phyloP scores from a whole-genome alignment of 495 filamentous ascomycete species.

The Pseudevernia furfuracea region DNA sequence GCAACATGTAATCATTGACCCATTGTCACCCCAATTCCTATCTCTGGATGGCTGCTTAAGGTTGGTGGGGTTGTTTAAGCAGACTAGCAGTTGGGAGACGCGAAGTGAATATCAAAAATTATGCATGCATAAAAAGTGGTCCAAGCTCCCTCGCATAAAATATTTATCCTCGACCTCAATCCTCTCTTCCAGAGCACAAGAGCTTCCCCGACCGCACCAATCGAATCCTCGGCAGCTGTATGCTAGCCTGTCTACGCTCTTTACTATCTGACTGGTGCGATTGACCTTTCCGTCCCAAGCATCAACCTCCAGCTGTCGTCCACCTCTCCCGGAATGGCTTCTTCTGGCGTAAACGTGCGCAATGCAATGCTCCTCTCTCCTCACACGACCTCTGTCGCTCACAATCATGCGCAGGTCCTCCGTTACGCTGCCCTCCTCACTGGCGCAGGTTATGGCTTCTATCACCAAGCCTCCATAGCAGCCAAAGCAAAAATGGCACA shows the following conservation, averaged over 20 bases:
- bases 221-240: background rate
- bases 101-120: slow-evolving; percentile 2
- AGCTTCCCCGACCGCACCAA: background rate
- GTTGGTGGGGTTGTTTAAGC: background rate
- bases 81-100: background rate
- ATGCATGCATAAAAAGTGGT: slow-evolving; percentile 15
- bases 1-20: background rate
- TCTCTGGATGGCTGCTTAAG: background rate
- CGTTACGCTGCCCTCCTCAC: slow-evolving; percentile 83
- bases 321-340: slow-evolving; percentile 24
- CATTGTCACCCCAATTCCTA: background rate
- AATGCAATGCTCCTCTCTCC: slow-evolving; percentile 18
- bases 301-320: slow-evolving; percentile 19
- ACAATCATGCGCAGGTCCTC: slow-evolving; percentile 60
- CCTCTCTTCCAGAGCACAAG: background rate
- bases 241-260: background rate
- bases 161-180: slow-evolving; percentile 11
- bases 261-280: slow-evolving; percentile 5
- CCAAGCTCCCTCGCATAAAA: background rate
- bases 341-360: slow-evolving; percentile 34
- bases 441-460: slow-evolving; percentile 87
- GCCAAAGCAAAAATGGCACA: slow-evolving; percentile 56
- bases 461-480: slow-evolving; percentile 73
- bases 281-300: slow-evolving; percentile 18
- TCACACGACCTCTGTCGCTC: slow-evolving; percentile 18